Percentiles rank a stretch among this genome's conserved stretches.
Evolutionary conservation across 1,284 basidiomycete species (phyloP).

Genomic region (Trichosporon coremiiforme): DNA sequence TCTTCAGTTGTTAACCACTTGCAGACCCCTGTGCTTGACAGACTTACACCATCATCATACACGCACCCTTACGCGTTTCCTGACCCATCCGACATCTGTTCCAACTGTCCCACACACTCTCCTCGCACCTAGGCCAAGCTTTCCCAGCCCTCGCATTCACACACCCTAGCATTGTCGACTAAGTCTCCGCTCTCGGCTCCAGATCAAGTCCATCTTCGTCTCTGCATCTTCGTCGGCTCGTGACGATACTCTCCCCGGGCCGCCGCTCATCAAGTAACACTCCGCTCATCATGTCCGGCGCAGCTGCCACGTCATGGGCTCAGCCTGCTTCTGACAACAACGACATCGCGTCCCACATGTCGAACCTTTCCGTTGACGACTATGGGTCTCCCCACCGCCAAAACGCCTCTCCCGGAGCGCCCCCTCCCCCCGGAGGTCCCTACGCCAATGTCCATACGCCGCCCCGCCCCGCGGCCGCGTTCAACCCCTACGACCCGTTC

Average conservation of each 20-base stretch:
- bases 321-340: slow-evolving; percentile 16
- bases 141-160: no score
- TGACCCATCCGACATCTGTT: background rate
- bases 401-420: background rate
- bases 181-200: background rate
- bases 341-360: slow-evolving; percentile 24
- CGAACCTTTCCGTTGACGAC: slow-evolving; percentile 24
- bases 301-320: slow-evolving; percentile 21
- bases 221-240: background rate
- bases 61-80: slow-evolving; percentile 3
- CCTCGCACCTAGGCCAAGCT: background rate
- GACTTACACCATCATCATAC: background rate
- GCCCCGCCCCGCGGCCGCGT: slow-evolving; percentile 23
- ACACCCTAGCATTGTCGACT: background rate
- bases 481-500: slow-evolving; percentile 20
- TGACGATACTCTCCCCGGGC: background rate
- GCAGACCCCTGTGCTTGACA: slow-evolving; percentile 11
- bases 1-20: slow-evolving; percentile 7
- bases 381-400: slow-evolving; percentile 15
- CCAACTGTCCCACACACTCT: background rate
- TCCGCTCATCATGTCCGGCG: slow-evolving; percentile 18
- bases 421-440: background rate
- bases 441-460: slow-evolving; percentile 25
- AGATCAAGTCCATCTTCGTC: background rate
- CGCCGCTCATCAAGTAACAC: background rate